Evolutionary conservation across 768 basidiomycete genomes (phyloP), one percentile per base, ranked within the genome.

Genomic region (Pleurotus giganteus): DNA sequence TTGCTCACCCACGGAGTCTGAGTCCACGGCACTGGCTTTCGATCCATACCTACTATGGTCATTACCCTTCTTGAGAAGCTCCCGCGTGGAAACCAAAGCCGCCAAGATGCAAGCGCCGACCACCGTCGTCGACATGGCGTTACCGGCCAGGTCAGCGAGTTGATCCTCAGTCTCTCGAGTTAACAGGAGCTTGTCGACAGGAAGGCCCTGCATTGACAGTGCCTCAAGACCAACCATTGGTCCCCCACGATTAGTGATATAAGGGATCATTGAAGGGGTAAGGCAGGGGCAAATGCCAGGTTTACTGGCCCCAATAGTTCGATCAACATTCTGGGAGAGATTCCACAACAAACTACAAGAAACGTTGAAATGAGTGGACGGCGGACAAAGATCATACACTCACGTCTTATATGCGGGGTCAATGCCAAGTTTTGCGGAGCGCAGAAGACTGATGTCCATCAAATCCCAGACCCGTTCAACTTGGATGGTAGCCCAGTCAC

Each of bases 61-160:
- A 32, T 83, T 69, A 4, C 90, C 89, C 1, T 71, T 70, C 58
- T 85, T 86, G 28, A 97, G 74, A 29, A 91, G 75, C 45, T 81
- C 79, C 65, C 77, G 78, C 4, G 84, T 83, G 1, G 86, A 70
- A 8, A 89, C 80, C 42, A 98, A 74, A 0, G 93, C 92, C 15
- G 89, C 86, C 53, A 96, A 72, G 58, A 97, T 91, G 59, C 91
- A 88, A 2, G 91, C 82, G 1, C 95, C 95, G 27, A 98, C 94
- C 23, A 97, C 95, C 1, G 95, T 97, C 4, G 94, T 92, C 1
- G 94, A 94, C 95, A 98, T 98, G 57, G 95, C 95, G 64, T 98
- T 98, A 2, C 95, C 95, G 17, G 95, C 94, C 13, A 98, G 78
- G 69, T 97, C 94, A 2, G 94, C 92, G 5, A 98, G 77, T 57